Evolutionary conservation across 2,329 filamentous ascomycete genomes (phyloP).

Genomic region (Aspergillus proliferans): DNA sequence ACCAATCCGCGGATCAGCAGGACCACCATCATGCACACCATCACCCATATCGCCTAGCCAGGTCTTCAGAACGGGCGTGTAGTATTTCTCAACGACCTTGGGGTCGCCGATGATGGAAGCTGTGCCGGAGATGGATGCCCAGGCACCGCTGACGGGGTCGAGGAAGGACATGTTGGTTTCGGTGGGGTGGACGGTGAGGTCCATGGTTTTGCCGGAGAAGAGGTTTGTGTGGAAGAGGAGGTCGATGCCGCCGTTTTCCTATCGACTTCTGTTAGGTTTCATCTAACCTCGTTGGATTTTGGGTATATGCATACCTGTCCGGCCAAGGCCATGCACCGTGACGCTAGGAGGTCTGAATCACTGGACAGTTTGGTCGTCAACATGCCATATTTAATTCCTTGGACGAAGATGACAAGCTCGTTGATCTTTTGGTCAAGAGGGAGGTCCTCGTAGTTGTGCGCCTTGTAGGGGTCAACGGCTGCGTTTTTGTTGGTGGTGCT

Average conservation of each 20-base stretch:
- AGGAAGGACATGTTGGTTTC: constrained; percentile 77
- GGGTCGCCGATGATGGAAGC: constrained; percentile 66
- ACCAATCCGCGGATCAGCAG: constrained; percentile 73
- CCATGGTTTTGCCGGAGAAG: constrained; percentile 79
- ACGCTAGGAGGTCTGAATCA: constrained; percentile 61
- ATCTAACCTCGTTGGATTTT: not conserved
- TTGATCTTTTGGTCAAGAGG: constrained; percentile 69
- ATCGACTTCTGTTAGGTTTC: not conserved
- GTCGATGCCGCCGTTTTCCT: constrained; percentile 74
- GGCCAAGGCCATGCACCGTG: constrained; percentile 80
- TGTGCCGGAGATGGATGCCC: constrained; percentile 77
- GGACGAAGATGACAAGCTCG: constrained; percentile 65
- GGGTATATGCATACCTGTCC: constrained; percentile 54
- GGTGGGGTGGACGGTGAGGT: constrained; percentile 64
- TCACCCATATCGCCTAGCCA: constrained; percentile 85
- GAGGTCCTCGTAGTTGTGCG: constrained; percentile 66
- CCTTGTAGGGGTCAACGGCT: constrained; percentile 71
- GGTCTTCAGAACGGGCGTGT: constrained; percentile 66
- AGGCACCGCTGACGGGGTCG: constrained; percentile 64
- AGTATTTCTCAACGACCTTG: constrained; percentile 64
- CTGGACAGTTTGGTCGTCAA: constrained; percentile 68
- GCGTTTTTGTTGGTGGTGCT: constrained; percentile 58
- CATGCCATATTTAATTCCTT: constrained; percentile 75
- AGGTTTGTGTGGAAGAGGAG: constrained; percentile 90
- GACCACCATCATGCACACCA: constrained; percentile 73